Percentiles rank a stretch among this genome's conserved stretches.
Evolutionary conservation across 1,284 basidiomycete genomes (phyloP).

Genomic region (Boletellus deceptivus): DNA sequence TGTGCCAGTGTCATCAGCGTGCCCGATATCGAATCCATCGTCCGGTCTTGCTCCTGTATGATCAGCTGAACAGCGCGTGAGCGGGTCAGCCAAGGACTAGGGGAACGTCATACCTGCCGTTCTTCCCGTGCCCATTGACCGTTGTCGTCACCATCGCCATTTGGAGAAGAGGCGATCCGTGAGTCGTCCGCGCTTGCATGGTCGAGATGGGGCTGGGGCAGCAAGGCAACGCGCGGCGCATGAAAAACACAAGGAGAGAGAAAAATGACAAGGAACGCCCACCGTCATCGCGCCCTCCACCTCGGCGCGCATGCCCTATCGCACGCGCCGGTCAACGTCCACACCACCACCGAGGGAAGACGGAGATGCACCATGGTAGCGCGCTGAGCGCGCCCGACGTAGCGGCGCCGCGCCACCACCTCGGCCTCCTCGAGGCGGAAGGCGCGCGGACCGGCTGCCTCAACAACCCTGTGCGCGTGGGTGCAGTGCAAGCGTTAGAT

Average conservation of each 20-base stretch:
- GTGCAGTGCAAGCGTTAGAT: constrained; percentile 8
- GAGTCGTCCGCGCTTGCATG: constrained; percentile 14
- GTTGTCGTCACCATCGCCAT: constrained; percentile 58
- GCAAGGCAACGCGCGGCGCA: background rate
- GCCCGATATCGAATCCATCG: constrained; percentile 81
- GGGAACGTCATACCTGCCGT: constrained; percentile 56
- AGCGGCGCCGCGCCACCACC: constrained; percentile 67
- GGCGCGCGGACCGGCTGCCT: constrained; percentile 76
- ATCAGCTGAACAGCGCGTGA: constrained; percentile 55
- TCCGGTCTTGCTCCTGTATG: constrained; percentile 81
- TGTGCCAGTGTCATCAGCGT: constrained; percentile 78
- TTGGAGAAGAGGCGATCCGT: constrained; percentile 10
- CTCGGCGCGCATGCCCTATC: constrained; percentile 66
- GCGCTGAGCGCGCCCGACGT: constrained; percentile 68
- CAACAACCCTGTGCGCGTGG: constrained; percentile 58
- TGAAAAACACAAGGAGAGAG: background rate
- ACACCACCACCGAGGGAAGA: constrained; percentile 2
- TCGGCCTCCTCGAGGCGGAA: constrained; percentile 79
- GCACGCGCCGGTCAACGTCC: constrained; percentile 38
- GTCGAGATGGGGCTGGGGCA: constrained; percentile 11
- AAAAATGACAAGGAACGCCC: background rate
- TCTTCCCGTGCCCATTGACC: constrained; percentile 79
- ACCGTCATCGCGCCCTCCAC: constrained; percentile 19
- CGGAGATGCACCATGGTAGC: constrained; percentile 71
- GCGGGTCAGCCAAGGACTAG: background rate